Base-by-base conservation (phyloP, 1,284 basidiomycete species). In the Naganishia liquefaciens region DNA sequence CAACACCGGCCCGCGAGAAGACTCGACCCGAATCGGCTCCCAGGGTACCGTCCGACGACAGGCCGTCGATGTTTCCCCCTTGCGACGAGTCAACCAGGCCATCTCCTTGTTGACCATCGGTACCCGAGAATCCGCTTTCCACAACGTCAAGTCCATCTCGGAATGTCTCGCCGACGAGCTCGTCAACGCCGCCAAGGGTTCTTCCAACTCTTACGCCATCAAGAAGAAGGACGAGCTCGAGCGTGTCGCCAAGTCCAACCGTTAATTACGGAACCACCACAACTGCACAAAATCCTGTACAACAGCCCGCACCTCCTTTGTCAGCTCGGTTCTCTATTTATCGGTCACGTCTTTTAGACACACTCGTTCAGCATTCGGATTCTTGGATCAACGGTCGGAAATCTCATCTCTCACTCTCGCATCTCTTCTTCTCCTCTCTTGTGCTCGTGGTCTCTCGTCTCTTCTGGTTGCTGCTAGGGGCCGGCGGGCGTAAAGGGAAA, bases 171-270 rank as follows among this genome's bases (percentile, higher is more conserved):
- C 96, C 71, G 96, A 99, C 80, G 96, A 99, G 82, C 89, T 99
- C 75, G 98, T 99, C 87, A 99, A 99, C 83, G 96, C 96, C 68
- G 96, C 96, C 75, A 99, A 99, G 86, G 96, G 96, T 72, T 99
- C 96, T 68, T 98, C 94, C 77, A 99, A 99, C 90, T 98, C 95
- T 69, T 99, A 97, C 81, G 62, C 68, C 55, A 68, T 64, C 66
- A 96, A 96, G 83, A 84, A 85, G 82, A 84, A 84, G 82, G 81
- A 81, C 75, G 79, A 80, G 83, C 87, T 98, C 74, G 95, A 98
- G 86, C 95, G 95, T 86, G 95, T 99, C 69, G 95, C 95, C 84
- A 97, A 96, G 84, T 94, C 91, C 82, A 98, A 98, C 86, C 92
- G 95, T 86, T 98, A 87, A 87, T 72, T 55, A 39, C 27, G 28